A percentile compares a stretch with the other conserved stretches of the same genome.
Conservation (phyloP, 75 land plant species). For the Picea sitchensis region DNA sequence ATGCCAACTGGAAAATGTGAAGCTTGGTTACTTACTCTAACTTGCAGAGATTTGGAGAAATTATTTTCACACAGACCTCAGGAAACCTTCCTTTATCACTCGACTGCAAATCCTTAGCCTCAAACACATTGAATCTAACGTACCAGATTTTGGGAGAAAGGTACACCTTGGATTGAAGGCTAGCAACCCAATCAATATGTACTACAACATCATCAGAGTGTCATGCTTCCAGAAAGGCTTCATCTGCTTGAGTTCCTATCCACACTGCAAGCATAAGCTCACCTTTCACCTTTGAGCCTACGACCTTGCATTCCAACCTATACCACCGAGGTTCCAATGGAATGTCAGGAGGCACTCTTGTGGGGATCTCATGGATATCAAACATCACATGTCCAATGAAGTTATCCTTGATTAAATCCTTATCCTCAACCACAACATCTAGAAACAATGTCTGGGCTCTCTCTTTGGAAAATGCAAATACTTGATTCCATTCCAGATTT, state of each 20-base stretch:
- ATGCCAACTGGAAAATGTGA: no score
- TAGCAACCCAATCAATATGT: slow-evolving; percentile 31
- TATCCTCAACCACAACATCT: slow-evolving; percentile 50
- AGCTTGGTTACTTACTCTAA: no score
- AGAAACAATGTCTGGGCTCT: slow-evolving; percentile 35
- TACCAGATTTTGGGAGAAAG: no score
- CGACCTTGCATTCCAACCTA: slow-evolving; percentile 48
- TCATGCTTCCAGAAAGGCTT: slow-evolving; percentile 84
- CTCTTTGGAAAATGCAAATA: slow-evolving; percentile 62
- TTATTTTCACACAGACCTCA: no score
- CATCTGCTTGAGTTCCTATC: slow-evolving; percentile 91
- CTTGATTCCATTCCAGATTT: slow-evolving; percentile 66
- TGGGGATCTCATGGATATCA: background rate
- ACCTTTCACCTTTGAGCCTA: slow-evolving; percentile 44
- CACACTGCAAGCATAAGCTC: slow-evolving; percentile 88
- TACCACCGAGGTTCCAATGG: slow-evolving; percentile 78
- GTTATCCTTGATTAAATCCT: slow-evolving; percentile 60
- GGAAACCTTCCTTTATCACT: no score
- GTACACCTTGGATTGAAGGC: no score
- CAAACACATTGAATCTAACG: no score
- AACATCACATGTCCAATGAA: slow-evolving; percentile 56
- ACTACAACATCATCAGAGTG: slow-evolving; percentile 62
- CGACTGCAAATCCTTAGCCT: no score
- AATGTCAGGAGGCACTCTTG: slow-evolving; percentile 53
- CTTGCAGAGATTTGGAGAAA: no score